phyloP scores from a whole-genome alignment of 192 early-diverging fungal species.

The Coemansia sp. region DNA sequence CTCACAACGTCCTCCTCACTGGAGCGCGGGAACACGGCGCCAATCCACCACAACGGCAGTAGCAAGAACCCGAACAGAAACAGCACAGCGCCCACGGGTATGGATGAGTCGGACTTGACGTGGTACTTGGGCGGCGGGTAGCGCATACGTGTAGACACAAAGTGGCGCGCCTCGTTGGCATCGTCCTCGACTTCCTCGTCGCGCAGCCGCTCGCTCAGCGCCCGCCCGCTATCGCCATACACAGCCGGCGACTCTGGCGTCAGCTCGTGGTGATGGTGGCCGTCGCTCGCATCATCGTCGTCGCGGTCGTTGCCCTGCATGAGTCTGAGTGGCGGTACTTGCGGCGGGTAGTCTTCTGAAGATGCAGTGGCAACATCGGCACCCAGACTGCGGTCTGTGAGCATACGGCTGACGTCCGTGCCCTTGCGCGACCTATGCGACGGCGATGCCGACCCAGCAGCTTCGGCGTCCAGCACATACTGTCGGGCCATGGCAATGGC shows the following conservation, averaged over 20 bases:
- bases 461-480: conserved; percentile 49
- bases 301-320: conserved; percentile 13
- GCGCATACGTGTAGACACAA: conserved; percentile 37
- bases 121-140: conserved; percentile 46
- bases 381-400: conserved; percentile 8
- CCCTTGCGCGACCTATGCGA: conserved; percentile 34
- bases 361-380: conserved; percentile 12
- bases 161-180: conserved; percentile 48
- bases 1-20: conserved; percentile 27
- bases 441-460: conserved; percentile 40
- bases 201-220: conserved; percentile 36
- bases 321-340: conserved; percentile 1
- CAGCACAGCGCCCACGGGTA: conserved; percentile 43
- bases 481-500: conserved; percentile 40
- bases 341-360: conserved; percentile 26
- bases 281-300: conserved; percentile 5
- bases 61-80: conserved; percentile 50
- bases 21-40: conserved; percentile 41
- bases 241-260: not conserved
- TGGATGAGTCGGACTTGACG: conserved; percentile 10
- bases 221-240: not conserved
- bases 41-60: conserved; percentile 57
- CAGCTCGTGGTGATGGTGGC: not conserved
- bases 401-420: conserved; percentile 27
- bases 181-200: conserved; percentile 54